Percentiles rank a stretch among this genome's conserved stretches.
Conservation (phyloP, 75 land plant species). For the Pinus taeda region DNA sequence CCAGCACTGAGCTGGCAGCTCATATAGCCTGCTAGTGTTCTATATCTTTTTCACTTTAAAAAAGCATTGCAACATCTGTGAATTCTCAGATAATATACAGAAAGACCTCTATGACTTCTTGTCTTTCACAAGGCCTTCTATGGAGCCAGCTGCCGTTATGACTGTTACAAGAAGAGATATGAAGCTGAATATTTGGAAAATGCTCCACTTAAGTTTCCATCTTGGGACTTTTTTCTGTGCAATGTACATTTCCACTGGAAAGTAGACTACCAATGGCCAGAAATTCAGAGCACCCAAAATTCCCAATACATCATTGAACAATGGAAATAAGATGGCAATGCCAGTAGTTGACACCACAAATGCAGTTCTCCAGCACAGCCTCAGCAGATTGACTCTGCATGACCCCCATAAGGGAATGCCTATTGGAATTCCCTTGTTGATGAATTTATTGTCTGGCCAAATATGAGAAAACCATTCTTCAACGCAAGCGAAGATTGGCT, state of each 20-base stretch:
- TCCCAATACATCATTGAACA: slow-evolving; percentile 28
- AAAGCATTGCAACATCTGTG: too few species aligned
- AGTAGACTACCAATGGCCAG: slow-evolving; percentile 79
- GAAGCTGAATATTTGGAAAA: slow-evolving; percentile 47
- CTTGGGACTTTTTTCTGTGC: slow-evolving; percentile 34
- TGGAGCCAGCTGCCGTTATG: slow-evolving; percentile 58
- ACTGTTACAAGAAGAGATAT: slow-evolving; percentile 59
- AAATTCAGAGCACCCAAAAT: slow-evolving; percentile 57
- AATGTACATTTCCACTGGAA: slow-evolving; percentile 73
- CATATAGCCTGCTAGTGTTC: too few species aligned
- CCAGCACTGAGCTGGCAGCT: too few species aligned
- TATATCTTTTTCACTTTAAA: too few species aligned
- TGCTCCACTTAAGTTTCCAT: slow-evolving; percentile 54
- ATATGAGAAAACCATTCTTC: slow-evolving; percentile 9
- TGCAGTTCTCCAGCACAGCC: slow-evolving; percentile 23
- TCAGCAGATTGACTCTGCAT: slow-evolving; percentile 15
- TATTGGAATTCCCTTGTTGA: slow-evolving; percentile 1
- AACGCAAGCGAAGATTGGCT: slow-evolving; percentile 23
- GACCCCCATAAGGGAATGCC: slow-evolving; percentile 5
- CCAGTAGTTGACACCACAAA: slow-evolving; percentile 25
- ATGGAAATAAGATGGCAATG: slow-evolving; percentile 26
- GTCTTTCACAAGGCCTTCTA: slow-evolving; percentile 53
- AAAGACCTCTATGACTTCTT: too few species aligned
- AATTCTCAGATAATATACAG: too few species aligned
- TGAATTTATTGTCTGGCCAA: slow-evolving; percentile 1